Conservation (phyloP, 768 basidiomycete species). For the Suillus discolor region DNA sequence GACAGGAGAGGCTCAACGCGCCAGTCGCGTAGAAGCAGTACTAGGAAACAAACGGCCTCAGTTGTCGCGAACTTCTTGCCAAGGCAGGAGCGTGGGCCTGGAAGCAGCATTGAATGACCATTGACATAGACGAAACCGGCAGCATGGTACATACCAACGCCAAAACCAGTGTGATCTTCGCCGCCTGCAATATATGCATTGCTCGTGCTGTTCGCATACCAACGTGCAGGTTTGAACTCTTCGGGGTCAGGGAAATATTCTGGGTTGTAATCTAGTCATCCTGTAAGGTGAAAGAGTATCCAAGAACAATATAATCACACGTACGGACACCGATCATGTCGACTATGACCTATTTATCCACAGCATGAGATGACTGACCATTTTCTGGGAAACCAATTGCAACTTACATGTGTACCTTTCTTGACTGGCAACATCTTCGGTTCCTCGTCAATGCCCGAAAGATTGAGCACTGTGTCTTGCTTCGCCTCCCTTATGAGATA, state of each 20-base stretch:
- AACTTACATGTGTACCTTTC: conserved; percentile 26
- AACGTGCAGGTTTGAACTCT: conserved; percentile 39
- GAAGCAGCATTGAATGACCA: conserved; percentile 5
- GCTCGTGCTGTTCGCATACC: conserved; percentile 29
- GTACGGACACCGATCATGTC: conserved; percentile 34
- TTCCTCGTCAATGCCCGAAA: conserved; percentile 16
- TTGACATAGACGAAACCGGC: background rate
- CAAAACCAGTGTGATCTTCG: conserved; percentile 28
- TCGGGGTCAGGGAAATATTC: conserved; percentile 39
- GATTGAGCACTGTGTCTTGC: conserved; percentile 28
- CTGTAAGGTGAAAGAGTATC: conserved; percentile 17
- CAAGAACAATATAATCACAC: conserved; percentile 10
- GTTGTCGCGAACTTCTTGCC: conserved; percentile 57
- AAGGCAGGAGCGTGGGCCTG: conserved; percentile 53
- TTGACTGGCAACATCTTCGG: conserved; percentile 21
- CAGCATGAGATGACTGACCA: background rate
- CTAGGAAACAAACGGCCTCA: conserved; percentile 56
- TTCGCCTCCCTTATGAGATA: conserved; percentile 32
- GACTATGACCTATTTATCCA: conserved; percentile 22
- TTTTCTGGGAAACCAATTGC: background rate
- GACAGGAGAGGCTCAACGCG: conserved; percentile 47
- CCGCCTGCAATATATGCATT: conserved; percentile 12
- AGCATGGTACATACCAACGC: conserved; percentile 19
- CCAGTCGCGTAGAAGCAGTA: conserved; percentile 55
- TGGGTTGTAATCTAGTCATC: conserved; percentile 38